These are phyloP conservation scores for Eimeria maxima DNA, from an alignment of 169 alveolate genomes.

Conservation along the genomic window DNA sequence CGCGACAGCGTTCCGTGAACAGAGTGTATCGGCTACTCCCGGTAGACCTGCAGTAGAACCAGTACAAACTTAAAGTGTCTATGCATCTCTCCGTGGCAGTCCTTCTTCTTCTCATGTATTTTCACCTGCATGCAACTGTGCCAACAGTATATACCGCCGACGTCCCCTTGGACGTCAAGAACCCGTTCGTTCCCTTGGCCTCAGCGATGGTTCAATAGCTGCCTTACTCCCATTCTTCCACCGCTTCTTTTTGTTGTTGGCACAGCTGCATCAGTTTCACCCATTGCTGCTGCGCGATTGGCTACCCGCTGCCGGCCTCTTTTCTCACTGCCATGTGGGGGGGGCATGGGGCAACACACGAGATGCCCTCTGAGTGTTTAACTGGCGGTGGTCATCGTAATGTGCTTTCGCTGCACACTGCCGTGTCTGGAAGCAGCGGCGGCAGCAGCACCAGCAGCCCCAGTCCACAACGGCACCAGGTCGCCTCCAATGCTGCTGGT, in stretches of 20 bases:
- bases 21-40: not conserved
- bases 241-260: not conserved
- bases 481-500: constrained; percentile 20
- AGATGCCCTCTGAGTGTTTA: not conserved
- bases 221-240: not conserved
- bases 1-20: not conserved
- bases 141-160: not conserved
- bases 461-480: not conserved
- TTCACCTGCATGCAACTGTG: not conserved
- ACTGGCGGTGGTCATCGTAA: constrained; percentile 1
- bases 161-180: not conserved
- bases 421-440: constrained; percentile 13
- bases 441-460: not conserved
- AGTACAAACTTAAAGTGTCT: not conserved
- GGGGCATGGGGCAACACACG: not conserved
- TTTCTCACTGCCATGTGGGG: not conserved
- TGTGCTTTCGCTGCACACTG: not conserved
- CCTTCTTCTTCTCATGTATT: not conserved
- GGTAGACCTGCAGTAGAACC: not conserved
- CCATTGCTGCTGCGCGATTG: not conserved
- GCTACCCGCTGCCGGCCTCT: not conserved
- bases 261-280: not conserved
- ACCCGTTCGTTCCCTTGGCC: not conserved
- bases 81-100: not conserved
- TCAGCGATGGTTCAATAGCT: not conserved